These are phyloP conservation scores for Hypocreales sp. DNA, from an alignment of 2,329 filamentous ascomycete species.

Conservation along the genomic window DNA sequence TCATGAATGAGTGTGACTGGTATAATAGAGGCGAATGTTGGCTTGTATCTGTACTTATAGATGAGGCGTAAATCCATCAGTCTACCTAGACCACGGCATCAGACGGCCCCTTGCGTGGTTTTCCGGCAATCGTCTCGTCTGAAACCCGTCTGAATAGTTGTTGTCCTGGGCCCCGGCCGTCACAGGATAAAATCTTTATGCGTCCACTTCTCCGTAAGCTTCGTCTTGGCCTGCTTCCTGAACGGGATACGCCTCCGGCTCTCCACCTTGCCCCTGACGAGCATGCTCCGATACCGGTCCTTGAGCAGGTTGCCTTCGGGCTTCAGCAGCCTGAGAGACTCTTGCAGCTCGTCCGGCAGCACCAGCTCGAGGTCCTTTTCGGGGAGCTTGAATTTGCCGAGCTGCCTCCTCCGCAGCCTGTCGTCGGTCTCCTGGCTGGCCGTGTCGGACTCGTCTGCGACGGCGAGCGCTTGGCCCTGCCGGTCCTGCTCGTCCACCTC, in stretches of 20 bases:
- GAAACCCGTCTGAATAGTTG: no score
- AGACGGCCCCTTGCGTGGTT: no score
- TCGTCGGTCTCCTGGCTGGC: conserved; percentile 44
- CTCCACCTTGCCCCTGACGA: conserved; percentile 84
- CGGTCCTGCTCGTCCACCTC: conserved; percentile 45
- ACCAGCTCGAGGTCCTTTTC: conserved; percentile 71
- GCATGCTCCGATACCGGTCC: conserved; percentile 77
- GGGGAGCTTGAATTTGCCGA: conserved; percentile 60
- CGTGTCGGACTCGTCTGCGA: conserved; percentile 27
- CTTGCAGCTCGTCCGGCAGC: conserved; percentile 67
- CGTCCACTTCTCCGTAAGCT: conserved; percentile 88
- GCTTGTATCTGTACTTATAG: no score
- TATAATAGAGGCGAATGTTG: no score
- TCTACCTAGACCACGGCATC: no score
- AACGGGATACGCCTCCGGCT: conserved; percentile 63
- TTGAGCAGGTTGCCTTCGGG: conserved; percentile 92
- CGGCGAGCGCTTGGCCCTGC: conserved; percentile 25
- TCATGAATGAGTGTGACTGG: no score
- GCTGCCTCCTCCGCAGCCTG: conserved; percentile 51
- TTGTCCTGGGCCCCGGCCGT: no score
- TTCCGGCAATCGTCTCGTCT: no score
- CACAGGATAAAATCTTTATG: conserved; percentile 73
- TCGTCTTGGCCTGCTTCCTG: conserved; percentile 66
- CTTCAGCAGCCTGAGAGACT: conserved; percentile 68
- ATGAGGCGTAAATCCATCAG: no score